phyloP scores from a whole-genome alignment of 805 yeast genomes.

The Phaffomyces opuntiae region DNA sequence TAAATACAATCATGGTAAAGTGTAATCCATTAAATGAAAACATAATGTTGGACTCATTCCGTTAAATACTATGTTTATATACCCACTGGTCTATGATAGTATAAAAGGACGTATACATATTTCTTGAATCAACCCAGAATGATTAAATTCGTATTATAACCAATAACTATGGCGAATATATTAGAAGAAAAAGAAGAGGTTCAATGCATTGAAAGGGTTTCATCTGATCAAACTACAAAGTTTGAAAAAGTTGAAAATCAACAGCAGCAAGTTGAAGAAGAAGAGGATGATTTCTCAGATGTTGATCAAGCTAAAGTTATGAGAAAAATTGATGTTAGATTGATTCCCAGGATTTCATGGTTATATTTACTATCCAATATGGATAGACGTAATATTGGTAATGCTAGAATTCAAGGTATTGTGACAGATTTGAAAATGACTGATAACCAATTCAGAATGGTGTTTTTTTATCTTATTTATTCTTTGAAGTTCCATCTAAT shows the following conservation, averaged over 20 bases:
- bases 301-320: constrained; percentile 24
- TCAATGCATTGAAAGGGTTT: neutral
- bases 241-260: neutral
- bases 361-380: constrained; percentile 38
- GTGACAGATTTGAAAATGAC: constrained; percentile 28
- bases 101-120: no score
- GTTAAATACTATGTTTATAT: no score
- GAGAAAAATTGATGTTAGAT: constrained; percentile 31
- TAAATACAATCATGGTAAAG: no score
- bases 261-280: neutral
- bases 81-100: no score
- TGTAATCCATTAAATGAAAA: no score
- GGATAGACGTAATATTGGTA: constrained; percentile 50
- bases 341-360: constrained; percentile 33
- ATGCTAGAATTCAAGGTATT: constrained; percentile 46
- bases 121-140: no score
- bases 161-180: neutral
- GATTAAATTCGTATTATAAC: no score
- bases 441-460: constrained; percentile 33
- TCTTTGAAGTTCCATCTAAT: constrained; percentile 31
- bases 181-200: constrained; percentile 1
- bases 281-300: constrained; percentile 6
- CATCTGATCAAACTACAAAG: no score
- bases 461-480: constrained; percentile 36
- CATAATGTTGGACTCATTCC: no score